Conservation (phyloP, 2,329 filamentous ascomycete species). For the Coniochaeta sp. region DNA sequence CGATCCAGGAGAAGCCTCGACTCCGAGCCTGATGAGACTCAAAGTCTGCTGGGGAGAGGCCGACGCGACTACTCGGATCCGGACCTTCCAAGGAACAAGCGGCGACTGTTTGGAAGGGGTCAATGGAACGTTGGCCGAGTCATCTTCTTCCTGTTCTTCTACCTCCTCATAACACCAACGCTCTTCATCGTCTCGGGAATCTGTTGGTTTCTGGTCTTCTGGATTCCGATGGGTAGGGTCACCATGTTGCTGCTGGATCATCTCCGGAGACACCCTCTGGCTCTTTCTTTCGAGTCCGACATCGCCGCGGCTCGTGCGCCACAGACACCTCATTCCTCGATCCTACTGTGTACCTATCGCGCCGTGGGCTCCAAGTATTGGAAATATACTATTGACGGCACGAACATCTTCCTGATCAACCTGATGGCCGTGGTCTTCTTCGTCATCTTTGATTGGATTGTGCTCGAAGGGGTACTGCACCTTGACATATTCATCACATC, state of each 20-base stretch:
- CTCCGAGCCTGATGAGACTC: slow-evolving; percentile 74
- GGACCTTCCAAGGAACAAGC: slow-evolving; percentile 50
- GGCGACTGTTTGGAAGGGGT: slow-evolving; percentile 85
- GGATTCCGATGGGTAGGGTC: slow-evolving; percentile 97
- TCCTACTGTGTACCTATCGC: slow-evolving; percentile 92
- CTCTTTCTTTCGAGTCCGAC: slow-evolving; percentile 88
- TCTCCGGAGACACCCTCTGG: slow-evolving; percentile 83
- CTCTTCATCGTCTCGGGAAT: slow-evolving; percentile 78
- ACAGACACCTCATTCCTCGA: slow-evolving; percentile 70
- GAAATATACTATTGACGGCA: slow-evolving; percentile 98
- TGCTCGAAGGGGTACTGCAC: slow-evolving; percentile 63
- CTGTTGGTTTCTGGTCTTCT: slow-evolving; percentile 96
- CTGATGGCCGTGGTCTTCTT: slow-evolving; percentile 90
- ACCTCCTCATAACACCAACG: slow-evolving; percentile 79
- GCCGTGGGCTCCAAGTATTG: slow-evolving; percentile 93
- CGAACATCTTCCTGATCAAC: slow-evolving; percentile 98
- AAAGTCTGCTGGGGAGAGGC: slow-evolving; percentile 69
- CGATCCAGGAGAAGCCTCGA: slow-evolving; percentile 83
- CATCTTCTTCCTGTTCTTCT: slow-evolving; percentile 95
- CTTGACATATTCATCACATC: slow-evolving; percentile 69
- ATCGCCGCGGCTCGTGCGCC: slow-evolving; percentile 63
- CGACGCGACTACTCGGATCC: slow-evolving; percentile 24
- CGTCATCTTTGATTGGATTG: slow-evolving; percentile 85
- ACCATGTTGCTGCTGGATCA: slow-evolving; percentile 86
- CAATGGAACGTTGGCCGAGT: slow-evolving; percentile 93